These are phyloP conservation scores for Podila epicladia DNA, from an alignment of 192 early-diverging fungal genomes.

Conservation along the genomic window DNA sequence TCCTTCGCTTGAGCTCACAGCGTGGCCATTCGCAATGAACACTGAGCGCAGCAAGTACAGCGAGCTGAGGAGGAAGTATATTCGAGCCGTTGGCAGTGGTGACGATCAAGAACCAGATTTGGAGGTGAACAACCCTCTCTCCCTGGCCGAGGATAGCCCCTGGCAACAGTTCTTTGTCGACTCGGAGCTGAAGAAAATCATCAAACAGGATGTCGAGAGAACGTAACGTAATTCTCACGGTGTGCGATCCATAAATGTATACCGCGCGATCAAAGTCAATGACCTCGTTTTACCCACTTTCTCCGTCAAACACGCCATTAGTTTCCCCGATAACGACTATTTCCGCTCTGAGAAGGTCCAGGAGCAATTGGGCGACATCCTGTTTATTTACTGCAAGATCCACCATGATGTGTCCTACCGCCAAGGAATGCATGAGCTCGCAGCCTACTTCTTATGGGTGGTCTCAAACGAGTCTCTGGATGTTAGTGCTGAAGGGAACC, in stretches of 20 bases:
- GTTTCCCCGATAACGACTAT: slow-evolving; percentile 89
- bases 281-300: background rate
- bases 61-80: slow-evolving; percentile 72
- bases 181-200: slow-evolving; percentile 83
- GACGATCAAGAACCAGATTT: slow-evolving; percentile 66
- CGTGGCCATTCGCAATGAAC: slow-evolving; percentile 67
- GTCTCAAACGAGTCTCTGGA: slow-evolving; percentile 77
- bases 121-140: slow-evolving; percentile 86
- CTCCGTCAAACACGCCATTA: slow-evolving; percentile 27
- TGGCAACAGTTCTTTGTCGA: slow-evolving; percentile 95
- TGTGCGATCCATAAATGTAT: background rate
- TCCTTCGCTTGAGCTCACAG: slow-evolving; percentile 58
- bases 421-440: slow-evolving; percentile 98
- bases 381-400: slow-evolving; percentile 94
- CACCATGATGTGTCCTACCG: slow-evolving; percentile 91
- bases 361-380: slow-evolving; percentile 75
- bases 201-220: slow-evolving; percentile 90
- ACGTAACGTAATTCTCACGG: slow-evolving; percentile 66
- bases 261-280: background rate
- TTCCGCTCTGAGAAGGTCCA: slow-evolving; percentile 77
- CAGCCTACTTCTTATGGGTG: slow-evolving; percentile 84
- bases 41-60: slow-evolving; percentile 76
- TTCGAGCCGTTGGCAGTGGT: slow-evolving; percentile 58
- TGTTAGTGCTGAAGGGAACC: slow-evolving; percentile 9
- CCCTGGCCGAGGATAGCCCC: slow-evolving; percentile 89